Conservation (phyloP, 345 rosid species). For the Kandelia obovata region DNA sequence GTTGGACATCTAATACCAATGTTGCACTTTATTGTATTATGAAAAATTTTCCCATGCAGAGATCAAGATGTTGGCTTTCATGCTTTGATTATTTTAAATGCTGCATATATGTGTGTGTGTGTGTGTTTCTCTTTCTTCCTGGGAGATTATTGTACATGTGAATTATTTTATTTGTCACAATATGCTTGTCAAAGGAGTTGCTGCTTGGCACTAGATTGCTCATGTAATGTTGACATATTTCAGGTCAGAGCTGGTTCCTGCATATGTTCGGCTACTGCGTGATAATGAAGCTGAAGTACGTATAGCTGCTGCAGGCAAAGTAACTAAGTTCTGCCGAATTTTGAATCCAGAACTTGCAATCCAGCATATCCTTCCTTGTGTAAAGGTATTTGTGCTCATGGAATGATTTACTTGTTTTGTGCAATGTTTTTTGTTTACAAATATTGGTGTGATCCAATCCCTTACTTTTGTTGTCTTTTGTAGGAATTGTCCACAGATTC, state of each 20-base stretch:
- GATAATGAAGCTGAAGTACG: conserved; percentile 99
- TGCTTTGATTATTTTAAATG: conserved; percentile 1
- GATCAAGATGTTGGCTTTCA: not conserved
- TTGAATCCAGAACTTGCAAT: conserved; percentile 82
- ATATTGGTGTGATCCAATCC: not conserved
- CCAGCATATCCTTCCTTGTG: conserved; percentile 83
- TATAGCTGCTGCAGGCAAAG: conserved; percentile 96
- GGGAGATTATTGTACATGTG: not conserved
- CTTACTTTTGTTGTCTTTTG: conserved; percentile 20
- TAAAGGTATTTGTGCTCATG: conserved; percentile 51
- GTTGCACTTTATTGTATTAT: too few species aligned
- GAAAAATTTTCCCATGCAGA: not conserved
- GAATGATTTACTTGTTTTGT: conserved; percentile 5
- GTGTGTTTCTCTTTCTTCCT: not conserved
- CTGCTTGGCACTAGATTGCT: not conserved
- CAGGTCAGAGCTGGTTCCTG: conserved; percentile 87
- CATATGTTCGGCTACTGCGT: conserved; percentile 87
- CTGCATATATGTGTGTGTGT: not conserved
- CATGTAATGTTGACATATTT: conserved; percentile 13
- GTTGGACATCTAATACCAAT: too few species aligned
- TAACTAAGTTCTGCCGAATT: conserved; percentile 86
- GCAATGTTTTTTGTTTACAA: conserved; percentile 1
- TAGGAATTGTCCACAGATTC: conserved; percentile 95
- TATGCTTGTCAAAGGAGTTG: conserved; percentile 1
- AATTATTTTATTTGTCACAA: conserved; percentile 1